Base-by-base conservation (phyloP, 2,329 filamentous ascomycete species). In the Cryphonectria carpinicola region DNA sequence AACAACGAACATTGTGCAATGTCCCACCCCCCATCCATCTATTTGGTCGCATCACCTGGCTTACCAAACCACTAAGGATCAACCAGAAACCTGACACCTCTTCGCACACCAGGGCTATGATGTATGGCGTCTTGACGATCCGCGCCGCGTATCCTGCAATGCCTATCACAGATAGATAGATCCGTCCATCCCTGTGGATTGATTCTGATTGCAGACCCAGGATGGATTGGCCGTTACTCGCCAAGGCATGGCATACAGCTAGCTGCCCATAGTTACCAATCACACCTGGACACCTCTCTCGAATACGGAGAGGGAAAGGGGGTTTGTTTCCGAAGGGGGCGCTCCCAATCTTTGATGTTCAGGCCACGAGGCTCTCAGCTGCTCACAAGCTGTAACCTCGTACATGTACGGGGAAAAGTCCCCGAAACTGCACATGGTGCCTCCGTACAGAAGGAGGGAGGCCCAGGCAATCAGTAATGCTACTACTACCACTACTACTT, bases 121-220 rank as follows among this genome's bases (percentile, higher is more conserved):
- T 35, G 22, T 10, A 8, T n/a, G 25, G 54, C 13, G 25, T 32
- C 54, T 32, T 6, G 54, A 35, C 5, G 54, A 32, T 58, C 54
- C 17, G 25, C 14, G 32, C 32, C 25, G 25, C 7, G 54, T 28
- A 58, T 58, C 28, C 54, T 58, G 25, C 14, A 19, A 35, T n/a
- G 28, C 4, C 54, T 14, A 58, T 35, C 54, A 32, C 25, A 32
- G 25, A 17, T n/a, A 49, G 46, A n/a, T 22, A n/a, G 8, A 49
- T 22, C 17, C 7, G 22, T 49, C 19, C 46, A 49, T 58, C 17
- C 25, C 54, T 32, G 54, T 58, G 54, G 25, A 19, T 8, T 32
- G 54, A 58, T 17, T 58, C 54, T 58, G 52, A n/a, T 11, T 58
- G 54, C 54, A 58, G 54, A 58, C 54, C 54, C 25, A 11, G n/a